These are phyloP conservation scores for Stenogyne calaminthoides DNA, from an alignment of 305 asterid species.

Conservation along the genomic window DNA sequence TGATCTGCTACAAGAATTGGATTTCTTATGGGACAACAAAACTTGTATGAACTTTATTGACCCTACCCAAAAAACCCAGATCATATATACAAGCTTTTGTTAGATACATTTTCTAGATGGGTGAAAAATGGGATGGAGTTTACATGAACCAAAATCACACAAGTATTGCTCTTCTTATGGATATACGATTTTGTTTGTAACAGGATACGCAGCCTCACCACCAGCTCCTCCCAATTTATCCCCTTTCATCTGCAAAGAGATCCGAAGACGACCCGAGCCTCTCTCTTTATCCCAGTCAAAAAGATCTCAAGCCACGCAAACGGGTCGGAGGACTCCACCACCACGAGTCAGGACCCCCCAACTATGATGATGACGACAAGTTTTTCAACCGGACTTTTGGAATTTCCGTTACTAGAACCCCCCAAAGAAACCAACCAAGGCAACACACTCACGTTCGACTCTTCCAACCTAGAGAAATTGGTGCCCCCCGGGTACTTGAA, in stretches of 20 bases:
- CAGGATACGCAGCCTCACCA: slow-evolving; percentile 41
- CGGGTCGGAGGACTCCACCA: slow-evolving; percentile 85
- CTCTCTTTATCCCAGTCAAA: slow-evolving; percentile 60
- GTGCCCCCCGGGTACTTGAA: slow-evolving; percentile 92
- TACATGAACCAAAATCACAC: background rate
- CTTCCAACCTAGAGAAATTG: slow-evolving; percentile 87
- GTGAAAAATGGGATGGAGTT: background rate
- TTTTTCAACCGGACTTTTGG: slow-evolving; percentile 54
- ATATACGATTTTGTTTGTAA: background rate
- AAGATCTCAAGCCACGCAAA: slow-evolving; percentile 68
- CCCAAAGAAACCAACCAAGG: slow-evolving; percentile 52
- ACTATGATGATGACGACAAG: slow-evolving; percentile 58
- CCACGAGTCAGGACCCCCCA: slow-evolving; percentile 72
- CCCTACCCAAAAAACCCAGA: background rate
- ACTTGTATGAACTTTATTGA: background rate
- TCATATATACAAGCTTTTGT: background rate
- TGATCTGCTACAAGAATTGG: background rate
- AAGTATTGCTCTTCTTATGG: background rate
- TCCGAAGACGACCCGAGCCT: slow-evolving; percentile 55
- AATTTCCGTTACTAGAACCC: slow-evolving; percentile 66
- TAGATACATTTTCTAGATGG: background rate
- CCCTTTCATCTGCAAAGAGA: slow-evolving; percentile 63
- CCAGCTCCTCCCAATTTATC: slow-evolving; percentile 46
- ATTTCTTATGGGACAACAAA: background rate
- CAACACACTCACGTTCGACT: slow-evolving; percentile 56